Conservation (phyloP, 2,329 filamentous ascomycete genomes). For the Sclerotinia borealis region DNA sequence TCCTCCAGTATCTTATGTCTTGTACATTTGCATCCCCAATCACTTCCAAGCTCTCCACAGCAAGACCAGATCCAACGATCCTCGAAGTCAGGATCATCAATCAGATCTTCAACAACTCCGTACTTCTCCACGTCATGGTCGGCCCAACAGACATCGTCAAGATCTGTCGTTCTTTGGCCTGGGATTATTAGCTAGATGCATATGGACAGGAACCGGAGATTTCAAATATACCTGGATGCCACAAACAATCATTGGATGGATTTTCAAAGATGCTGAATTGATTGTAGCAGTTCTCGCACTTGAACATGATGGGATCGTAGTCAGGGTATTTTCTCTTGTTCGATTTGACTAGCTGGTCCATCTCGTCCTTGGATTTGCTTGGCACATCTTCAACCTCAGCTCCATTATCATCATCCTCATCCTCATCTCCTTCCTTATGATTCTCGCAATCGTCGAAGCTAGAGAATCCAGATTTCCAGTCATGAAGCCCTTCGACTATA, state of each 20-base stretch:
- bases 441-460: neutral
- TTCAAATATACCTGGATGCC: neutral
- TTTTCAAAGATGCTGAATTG: neutral
- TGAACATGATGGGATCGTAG: neutral
- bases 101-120: neutral
- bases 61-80: slow-evolving; percentile 1
- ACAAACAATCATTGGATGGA: neutral
- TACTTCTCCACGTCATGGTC: neutral
- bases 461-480: neutral
- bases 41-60: neutral
- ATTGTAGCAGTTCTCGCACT: neutral
- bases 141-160: neutral
- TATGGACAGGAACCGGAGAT: too few relatives aligned
- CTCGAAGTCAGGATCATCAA: neutral
- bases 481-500: neutral
- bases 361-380: neutral
- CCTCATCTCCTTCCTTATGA: neutral
- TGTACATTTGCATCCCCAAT: neutral
- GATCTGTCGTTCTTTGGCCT: neutral
- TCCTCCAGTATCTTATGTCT: neutral
- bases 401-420: neutral
- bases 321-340: neutral
- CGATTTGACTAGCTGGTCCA: neutral
- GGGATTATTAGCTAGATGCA: neutral
- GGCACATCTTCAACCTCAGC: neutral